phyloP scores from a whole-genome alignment of 352 stramenopile species.

The Phytopythium aichiense region DNA sequence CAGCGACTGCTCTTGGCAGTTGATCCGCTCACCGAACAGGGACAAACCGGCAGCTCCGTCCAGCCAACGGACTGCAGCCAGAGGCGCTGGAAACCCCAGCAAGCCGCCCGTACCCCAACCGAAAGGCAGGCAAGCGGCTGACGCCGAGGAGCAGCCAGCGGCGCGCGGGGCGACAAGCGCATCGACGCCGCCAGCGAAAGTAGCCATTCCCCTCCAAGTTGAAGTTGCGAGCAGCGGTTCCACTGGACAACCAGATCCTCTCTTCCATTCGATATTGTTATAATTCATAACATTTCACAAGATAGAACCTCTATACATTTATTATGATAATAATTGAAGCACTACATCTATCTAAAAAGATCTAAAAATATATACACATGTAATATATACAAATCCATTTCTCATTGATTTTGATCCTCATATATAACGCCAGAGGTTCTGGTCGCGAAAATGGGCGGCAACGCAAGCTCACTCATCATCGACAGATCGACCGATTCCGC shows the following conservation, averaged over 20 bases:
- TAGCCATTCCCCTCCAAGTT: no score
- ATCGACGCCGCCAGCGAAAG: background rate
- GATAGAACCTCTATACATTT: no score
- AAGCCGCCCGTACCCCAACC: background rate
- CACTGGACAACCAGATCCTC: no score
- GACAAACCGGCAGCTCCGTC: background rate
- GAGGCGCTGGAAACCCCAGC: background rate
- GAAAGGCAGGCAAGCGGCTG: background rate
- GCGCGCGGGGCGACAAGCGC: background rate
- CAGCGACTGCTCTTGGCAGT: background rate
- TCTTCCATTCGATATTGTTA: no score
- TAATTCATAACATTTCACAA: no score
- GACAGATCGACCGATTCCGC: background rate
- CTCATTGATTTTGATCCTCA: no score
- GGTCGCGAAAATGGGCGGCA: background rate
- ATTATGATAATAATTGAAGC: no score
- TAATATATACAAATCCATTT: no score
- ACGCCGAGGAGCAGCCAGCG: background rate
- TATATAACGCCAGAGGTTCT: no score
- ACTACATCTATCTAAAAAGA: no score
- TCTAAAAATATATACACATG: no score
- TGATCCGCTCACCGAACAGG: background rate
- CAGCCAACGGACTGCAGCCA: background rate
- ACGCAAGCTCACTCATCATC: background rate
- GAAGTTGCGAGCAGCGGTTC: no score